Conservation (phyloP, 164 flowering plant species). For the Stephania yunnanensis region DNA sequence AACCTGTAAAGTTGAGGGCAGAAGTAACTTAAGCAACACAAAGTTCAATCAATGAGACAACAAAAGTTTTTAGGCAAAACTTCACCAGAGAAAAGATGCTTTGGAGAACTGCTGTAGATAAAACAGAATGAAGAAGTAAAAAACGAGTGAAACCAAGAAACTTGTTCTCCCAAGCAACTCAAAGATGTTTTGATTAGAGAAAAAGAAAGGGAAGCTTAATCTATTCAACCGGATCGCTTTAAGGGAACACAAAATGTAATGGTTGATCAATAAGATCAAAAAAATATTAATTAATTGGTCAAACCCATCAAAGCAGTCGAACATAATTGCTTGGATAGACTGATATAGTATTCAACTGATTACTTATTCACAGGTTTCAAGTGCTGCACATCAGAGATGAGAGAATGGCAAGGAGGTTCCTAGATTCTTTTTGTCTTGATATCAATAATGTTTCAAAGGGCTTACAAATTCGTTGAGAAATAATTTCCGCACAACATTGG, state of each 20-base stretch:
- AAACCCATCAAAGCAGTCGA: not conserved
- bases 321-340: not conserved
- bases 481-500: not conserved
- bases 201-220: not conserved
- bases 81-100: not conserved
- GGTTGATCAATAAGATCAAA: no score
- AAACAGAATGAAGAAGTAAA: not conserved
- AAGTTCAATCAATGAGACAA: not conserved
- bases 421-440: not conserved
- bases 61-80: not conserved
- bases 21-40: not conserved
- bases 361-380: not conserved
- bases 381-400: not conserved
- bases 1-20: conserved; percentile 18
- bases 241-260: not conserved
- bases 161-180: not conserved
- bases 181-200: not conserved
- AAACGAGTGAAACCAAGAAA: not conserved
- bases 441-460: not conserved
- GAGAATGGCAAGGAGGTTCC: not conserved
- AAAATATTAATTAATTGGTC: no score
- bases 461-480: not conserved
- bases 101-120: not conserved
- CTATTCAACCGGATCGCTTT: not conserved
- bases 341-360: not conserved